Base-by-base conservation (phyloP, 202 grass and related monocot genomes). In the Panicum virgatum region DNA sequence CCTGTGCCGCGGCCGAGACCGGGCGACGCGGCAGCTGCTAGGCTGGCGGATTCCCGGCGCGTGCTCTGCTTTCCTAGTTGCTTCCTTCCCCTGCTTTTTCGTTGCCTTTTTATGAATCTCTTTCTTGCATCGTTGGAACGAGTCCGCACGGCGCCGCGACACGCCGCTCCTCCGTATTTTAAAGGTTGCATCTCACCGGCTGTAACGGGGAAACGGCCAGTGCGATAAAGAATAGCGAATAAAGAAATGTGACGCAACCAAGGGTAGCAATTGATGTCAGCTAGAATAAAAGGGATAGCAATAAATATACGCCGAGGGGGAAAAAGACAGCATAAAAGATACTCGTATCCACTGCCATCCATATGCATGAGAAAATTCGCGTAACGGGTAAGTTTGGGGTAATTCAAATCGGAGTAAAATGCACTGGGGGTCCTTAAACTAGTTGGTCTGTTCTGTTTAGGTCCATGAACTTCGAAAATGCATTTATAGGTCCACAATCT, bases 21-120 rank as follows among this genome's bases (percentile, higher is more conserved):
- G 57, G 57, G 54, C 9, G 23, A 60, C 12, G 57, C 23, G 53
- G 53, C 27, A 18, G 27, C 39, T 34, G 52, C 62, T 25, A 32
- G 61, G 43, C 42, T 77, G 82, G 63, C 51, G 5, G 73, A 51
- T 2, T 64, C 62, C 30, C 43, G 56, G 63, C 69, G 12, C 12
- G 53, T 26, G 25, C 64, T 78, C 52, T 40, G 64, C 83, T 78
- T 78, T 40, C 73, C 5, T 25, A n/a, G 57, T 1, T 27, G 46
- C 25, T 54, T 53, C n/a, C 62, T 40, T 67, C 40, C 26, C 58
- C 51, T 52, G 54, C 54, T 68, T 12, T 20, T n/a, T 50, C 50
- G 22, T 25, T 8, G 20, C n/a, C 19, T 54, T 56, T 26, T 43
- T 2, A 20, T 32, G 36, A 56, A 56, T 56, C 39, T 25, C 16